These are phyloP conservation scores for Eremothecium cymbalariae DNA, from an alignment of 1,139 yeast species.

Conservation along the genomic window DNA sequence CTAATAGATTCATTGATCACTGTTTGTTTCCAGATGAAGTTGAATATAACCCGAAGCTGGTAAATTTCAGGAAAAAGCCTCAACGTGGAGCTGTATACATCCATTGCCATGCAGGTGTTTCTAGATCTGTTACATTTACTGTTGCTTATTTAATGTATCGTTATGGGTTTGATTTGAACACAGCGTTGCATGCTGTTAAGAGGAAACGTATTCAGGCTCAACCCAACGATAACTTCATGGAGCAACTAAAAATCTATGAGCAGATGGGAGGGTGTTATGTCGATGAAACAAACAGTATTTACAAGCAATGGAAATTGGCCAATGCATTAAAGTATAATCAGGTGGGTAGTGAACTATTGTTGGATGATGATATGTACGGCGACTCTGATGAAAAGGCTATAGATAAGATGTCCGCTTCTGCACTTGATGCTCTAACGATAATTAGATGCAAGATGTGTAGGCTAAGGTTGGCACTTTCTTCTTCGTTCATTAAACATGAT, in stretches of 20 bases:
- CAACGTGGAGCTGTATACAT: constrained; percentile 44
- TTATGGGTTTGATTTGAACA: constrained; percentile 48
- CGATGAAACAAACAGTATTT: constrained; percentile 35
- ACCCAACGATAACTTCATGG: constrained; percentile 73
- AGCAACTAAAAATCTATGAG: constrained; percentile 60
- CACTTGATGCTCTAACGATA: constrained; percentile 28
- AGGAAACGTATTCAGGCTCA: constrained; percentile 50
- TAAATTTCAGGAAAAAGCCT: constrained; percentile 34
- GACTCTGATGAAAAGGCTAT: constrained; percentile 20
- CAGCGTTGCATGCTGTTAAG: constrained; percentile 65
- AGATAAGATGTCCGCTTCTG: constrained; percentile 25
- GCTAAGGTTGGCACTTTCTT: constrained; percentile 39
- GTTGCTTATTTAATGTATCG: constrained; percentile 75
- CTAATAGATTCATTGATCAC: constrained; percentile 57
- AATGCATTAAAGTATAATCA: constrained; percentile 34
- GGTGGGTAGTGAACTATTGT: constrained; percentile 28
- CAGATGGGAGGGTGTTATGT: constrained; percentile 38
- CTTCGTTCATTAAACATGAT: constrained; percentile 49
- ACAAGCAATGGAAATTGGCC: constrained; percentile 45
- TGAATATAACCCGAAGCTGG: constrained; percentile 27
- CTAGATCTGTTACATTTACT: constrained; percentile 67
- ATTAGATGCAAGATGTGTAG: constrained; percentile 69
- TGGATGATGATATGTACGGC: constrained; percentile 30
- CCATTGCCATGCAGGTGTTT: constrained; percentile 83
- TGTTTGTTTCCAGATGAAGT: constrained; percentile 44